Base-by-base conservation (phyloP, 441 rosid species). In the Dalechampia spathulata region DNA sequence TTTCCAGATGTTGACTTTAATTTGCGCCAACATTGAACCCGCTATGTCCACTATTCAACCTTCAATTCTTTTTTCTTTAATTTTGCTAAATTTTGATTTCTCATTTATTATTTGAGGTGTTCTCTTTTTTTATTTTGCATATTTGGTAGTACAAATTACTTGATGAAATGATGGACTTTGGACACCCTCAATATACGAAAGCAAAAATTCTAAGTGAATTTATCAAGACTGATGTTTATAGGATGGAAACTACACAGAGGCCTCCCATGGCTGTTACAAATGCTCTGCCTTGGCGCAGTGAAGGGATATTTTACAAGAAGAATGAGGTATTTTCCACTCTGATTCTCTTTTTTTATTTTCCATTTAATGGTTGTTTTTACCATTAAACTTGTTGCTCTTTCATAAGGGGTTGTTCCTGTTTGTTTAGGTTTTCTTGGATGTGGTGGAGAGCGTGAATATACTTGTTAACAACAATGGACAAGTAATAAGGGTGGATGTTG, bases 241-340 rank as follows among this genome's bases (percentile, higher is more conserved):
- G 97, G 65, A 92, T 92, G 99, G 99, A 92, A 70, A 90, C 83
- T 55, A 64, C 90, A 0, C 97, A 89, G 78, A 77, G 97, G 67
- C 99, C 99, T 62, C 99, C 99, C 3, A 92, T 92, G 99, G 97
- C 99, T 69, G 96, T 93, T 52, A 93, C 97, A 10, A 93, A 93
- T 68, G 96, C 99, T 43, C 96, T 93, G 57, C 89, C 99, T 21
- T 93, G 96, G 99, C 87, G 99, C 40, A 89, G 99, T 56, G 99
- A 93, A 72, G 97, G 99, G 59, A 87, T 93, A 72, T 57, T 54
- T 30, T 87, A 89, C 67, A 93, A 87, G 80, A 93, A 93, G 77
- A 93, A 93, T 69, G 99, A 89, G 78, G 99, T 93, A 64, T 69
- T 75, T 67, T 23, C 37, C 66, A 52, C 62, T 46, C 44, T 34